phyloP scores from a whole-genome alignment of 306 rosid species.

The Trifolium dubium region DNA sequence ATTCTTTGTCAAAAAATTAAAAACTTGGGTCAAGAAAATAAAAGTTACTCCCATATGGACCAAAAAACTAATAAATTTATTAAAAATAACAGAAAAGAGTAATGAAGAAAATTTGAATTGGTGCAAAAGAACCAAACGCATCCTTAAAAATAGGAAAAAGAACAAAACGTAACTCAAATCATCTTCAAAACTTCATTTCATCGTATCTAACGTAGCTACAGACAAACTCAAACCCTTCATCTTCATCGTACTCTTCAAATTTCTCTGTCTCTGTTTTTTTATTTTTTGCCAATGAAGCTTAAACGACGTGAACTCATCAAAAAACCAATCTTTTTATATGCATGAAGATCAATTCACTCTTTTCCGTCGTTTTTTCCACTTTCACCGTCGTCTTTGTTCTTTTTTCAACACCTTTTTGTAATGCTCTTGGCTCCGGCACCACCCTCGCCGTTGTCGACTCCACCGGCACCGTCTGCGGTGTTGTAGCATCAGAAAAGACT shows the following conservation, averaged over 20 bases:
- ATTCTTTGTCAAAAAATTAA: no score
- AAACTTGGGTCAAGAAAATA: no score
- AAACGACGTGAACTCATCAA: constrained; percentile 44
- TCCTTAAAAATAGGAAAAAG: neutral
- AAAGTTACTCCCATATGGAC: no score
- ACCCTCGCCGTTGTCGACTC: constrained; percentile 67
- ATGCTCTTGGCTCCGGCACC: constrained; percentile 77
- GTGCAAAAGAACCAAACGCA: neutral
- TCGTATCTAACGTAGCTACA: constrained; percentile 4
- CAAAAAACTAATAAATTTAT: no score
- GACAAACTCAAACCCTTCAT: neutral
- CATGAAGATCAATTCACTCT: constrained; percentile 63
- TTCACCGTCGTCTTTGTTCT: constrained; percentile 29
- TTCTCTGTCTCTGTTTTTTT: constrained; percentile 20
- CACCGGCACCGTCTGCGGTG: constrained; percentile 75
- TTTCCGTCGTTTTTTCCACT: constrained; percentile 13
- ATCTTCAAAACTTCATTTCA: neutral
- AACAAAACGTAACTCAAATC: neutral
- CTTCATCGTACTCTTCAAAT: neutral
- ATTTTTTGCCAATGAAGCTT: constrained; percentile 61
- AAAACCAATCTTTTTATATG: constrained; percentile 28
- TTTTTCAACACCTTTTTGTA: constrained; percentile 6
- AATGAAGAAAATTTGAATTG: neutral
- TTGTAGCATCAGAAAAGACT: constrained; percentile 50
- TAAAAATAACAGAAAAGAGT: no score